A percentile compares a stretch with the other conserved stretches of the same genome.
Conservation (phyloP, 2,329 filamentous ascomycete species). For the Diaporthe destruens region DNA sequence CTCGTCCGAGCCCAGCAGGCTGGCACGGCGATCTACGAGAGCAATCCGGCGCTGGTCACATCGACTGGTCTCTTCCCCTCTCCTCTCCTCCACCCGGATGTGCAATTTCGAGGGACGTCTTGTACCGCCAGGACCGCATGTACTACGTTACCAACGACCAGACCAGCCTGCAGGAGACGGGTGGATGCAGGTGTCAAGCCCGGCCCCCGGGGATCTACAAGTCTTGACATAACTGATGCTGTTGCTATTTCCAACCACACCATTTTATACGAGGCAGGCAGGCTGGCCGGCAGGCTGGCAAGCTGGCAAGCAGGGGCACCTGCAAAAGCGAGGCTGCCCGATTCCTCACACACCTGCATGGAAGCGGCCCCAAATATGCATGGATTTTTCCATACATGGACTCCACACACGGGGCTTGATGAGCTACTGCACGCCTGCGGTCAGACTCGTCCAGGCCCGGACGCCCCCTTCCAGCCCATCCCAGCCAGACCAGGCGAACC, state of each 20-base stretch:
- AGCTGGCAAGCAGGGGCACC: no score
- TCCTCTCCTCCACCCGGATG: not conserved
- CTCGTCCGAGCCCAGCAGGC: not conserved
- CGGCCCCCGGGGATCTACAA: not conserved
- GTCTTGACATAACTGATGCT: not conserved
- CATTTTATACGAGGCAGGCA: no score
- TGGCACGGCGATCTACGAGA: not conserved
- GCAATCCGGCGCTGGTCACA: not conserved
- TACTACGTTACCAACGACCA: not conserved
- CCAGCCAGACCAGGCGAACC: conserved; percentile 10
- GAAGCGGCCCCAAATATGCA: conserved; percentile 26
- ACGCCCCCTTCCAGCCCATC: not conserved
- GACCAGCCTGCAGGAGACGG: conserved; percentile 3
- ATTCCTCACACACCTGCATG: conserved; percentile 1
- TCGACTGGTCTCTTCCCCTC: not conserved
- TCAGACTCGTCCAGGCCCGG: conserved; percentile 23
- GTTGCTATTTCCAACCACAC: not conserved
- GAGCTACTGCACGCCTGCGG: conserved; percentile 24
- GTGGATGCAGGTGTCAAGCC: conserved; percentile 20
- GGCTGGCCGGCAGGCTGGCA: no score
- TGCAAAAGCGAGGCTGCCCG: conserved; percentile 20
- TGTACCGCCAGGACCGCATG: not conserved
- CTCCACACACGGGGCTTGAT: not conserved
- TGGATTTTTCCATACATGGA: conserved; percentile 27
- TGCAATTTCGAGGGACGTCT: not conserved